A percentile compares a stretch with the other conserved stretches of the same genome.
Evolutionary conservation across 2,329 filamentous ascomycete genomes (phyloP).

Genomic region (Grosmannia serpens): DNA sequence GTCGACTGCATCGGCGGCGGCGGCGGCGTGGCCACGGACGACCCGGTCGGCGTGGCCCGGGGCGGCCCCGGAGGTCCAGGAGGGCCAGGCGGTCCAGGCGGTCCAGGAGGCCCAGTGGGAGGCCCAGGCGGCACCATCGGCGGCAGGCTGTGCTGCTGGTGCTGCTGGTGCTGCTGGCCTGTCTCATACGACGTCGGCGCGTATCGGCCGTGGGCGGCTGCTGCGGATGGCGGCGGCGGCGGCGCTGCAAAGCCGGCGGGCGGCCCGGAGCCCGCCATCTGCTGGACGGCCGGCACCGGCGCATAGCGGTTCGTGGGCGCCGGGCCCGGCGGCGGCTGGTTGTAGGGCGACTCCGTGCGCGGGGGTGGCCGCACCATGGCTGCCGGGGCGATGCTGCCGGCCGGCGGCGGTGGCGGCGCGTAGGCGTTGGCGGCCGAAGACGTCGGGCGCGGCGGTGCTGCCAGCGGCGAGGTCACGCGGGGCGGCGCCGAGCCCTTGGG

Average conservation of each 20-base stretch:
- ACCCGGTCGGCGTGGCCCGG: conserved; percentile 21
- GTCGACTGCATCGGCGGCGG: neutral
- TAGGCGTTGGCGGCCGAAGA: conserved; percentile 49
- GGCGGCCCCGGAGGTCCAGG: conserved; percentile 14
- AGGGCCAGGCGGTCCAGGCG: neutral
- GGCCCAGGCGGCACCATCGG: conserved; percentile 21
- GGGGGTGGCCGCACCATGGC: conserved; percentile 44
- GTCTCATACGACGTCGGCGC: conserved; percentile 39
- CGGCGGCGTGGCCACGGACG: conserved; percentile 28
- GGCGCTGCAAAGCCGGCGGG: conserved; percentile 25
- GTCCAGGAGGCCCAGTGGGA: conserved; percentile 7
- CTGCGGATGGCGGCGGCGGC: conserved; percentile 22
- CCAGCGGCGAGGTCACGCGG: conserved; percentile 61
- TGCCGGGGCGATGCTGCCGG: conserved; percentile 18
- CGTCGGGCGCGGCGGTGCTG: conserved; percentile 43
- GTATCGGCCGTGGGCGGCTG: conserved; percentile 34
- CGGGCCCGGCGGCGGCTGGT: conserved; percentile 58
- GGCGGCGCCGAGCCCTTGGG: conserved; percentile 66
- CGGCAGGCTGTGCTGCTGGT: conserved; percentile 19
- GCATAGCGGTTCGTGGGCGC: conserved; percentile 70
- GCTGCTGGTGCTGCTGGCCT: conserved; percentile 18
- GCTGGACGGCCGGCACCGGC: conserved; percentile 49
- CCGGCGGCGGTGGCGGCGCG: conserved; percentile 41
- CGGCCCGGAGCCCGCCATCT: neutral
- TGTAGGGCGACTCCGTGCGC: conserved; percentile 76